phyloP scores from a whole-genome alignment of 2,329 filamentous ascomycete species.

The Zasmidium angulare region DNA sequence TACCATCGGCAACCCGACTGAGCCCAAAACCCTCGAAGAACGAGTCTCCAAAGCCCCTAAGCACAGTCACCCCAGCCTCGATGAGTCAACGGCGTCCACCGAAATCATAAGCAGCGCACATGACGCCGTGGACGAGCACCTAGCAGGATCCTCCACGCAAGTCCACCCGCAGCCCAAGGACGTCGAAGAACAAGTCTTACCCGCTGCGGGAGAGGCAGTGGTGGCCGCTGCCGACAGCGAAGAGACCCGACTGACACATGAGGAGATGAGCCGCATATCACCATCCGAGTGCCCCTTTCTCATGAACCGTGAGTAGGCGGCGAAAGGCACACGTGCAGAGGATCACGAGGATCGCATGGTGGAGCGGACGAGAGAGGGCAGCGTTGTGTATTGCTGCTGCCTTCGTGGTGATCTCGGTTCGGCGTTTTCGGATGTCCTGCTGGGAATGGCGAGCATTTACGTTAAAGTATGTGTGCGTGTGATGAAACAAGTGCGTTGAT shows the following conservation, averaged over 20 bases:
- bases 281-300: conserved; percentile 37
- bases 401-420: background rate
- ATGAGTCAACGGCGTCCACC: conserved; percentile 25
- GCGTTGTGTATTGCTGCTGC: conserved; percentile 6
- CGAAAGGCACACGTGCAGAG: background rate
- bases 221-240: conserved; percentile 32
- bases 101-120: too few species aligned
- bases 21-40: conserved; percentile 22
- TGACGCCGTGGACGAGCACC: conserved; percentile 33
- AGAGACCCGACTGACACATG: conserved; percentile 37
- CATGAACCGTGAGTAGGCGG: conserved; percentile 38
- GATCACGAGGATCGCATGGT: background rate
- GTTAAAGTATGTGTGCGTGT: too few species aligned
- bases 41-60: conserved; percentile 10
- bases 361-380: background rate
- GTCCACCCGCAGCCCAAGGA: conserved; percentile 38
- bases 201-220: conserved; percentile 38
- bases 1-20: too few species aligned
- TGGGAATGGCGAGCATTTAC: too few species aligned
- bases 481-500: too few species aligned
- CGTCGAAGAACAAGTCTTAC: conserved; percentile 33
- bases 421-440: too few species aligned
- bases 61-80: conserved; percentile 13
- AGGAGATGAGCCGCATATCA: conserved; percentile 39
- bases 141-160: conserved; percentile 28